Base-by-base conservation (phyloP, 2,329 filamentous ascomycete genomes). In the Cladorrhinum sp. region DNA sequence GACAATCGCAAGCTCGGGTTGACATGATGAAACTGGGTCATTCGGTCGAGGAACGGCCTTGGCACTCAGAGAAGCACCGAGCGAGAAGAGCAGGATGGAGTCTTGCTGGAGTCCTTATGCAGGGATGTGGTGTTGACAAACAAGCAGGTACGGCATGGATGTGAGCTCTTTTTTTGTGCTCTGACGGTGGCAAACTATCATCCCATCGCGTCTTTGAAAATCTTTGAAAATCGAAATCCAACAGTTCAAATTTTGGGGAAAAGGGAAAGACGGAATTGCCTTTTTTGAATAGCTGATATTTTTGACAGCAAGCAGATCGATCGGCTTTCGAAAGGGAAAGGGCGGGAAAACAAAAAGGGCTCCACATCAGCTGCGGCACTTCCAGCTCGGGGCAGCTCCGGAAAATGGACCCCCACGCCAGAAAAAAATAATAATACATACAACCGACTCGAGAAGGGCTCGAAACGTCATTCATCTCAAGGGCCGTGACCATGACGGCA, bases 391-490 rank as follows among this genome's bases (percentile, higher is more conserved):
- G 42, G 42, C 18, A 46, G 42, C 42, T 46, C 42, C 42, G 42
- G 16, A 21, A 46, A 21, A 18, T 16, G 42, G 42, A 46, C n/a
- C 42, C 42, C 3, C 36, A 42, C 36, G 26, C 26, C 26, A 28
- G 26, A 28, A 8, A 46, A 46, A 46, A 46, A 46, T n/a, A n/a
- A n/a, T n/a, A n/a, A n/a, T n/a, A n/a, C n/a, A n/a, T 18, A 46
- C 42, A 8, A 46, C 42, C 39, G 28, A 60, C 36, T 59, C 42
- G 56, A 49, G 52, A 58, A 63, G 55, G 58, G 60, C 39, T 58
- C 59, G 57, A 60, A 64, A 65, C 59, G 59, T 60, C 61, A 63
- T 62, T 58, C 60, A 18, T 20, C 42, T 20, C 56, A 57, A 61
- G 6, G 42, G 36, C 12, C 26, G 14, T 51, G 50, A 36, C 8